phyloP scores from a whole-genome alignment of 1,284 basidiomycete genomes.

The Cutaneotrichosporon cavernicola region DNA sequence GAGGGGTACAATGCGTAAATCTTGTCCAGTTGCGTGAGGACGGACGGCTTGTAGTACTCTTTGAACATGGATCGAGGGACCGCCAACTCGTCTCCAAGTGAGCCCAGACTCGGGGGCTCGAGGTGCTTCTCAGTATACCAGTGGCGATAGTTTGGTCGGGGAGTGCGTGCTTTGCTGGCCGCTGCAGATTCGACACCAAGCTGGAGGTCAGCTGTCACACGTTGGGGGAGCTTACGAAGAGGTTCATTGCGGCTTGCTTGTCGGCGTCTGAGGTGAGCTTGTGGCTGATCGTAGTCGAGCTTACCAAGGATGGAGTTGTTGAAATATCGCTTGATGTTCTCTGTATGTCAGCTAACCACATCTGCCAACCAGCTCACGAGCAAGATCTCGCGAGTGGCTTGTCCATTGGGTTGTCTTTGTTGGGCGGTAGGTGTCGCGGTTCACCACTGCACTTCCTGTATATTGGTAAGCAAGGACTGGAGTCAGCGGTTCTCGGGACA shows the following conservation, averaged over 20 bases:
- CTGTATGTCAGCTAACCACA: conserved; percentile 23
- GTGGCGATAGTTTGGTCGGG: conserved; percentile 56
- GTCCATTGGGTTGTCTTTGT: conserved; percentile 87
- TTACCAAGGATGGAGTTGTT: conserved; percentile 86
- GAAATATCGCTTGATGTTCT: conserved; percentile 93
- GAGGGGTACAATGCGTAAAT: conserved; percentile 56
- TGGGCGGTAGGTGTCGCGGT: conserved; percentile 92
- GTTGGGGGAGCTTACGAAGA: conserved; percentile 62
- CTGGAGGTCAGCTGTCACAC: conserved; percentile 21
- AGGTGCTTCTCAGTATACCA: conserved; percentile 79
- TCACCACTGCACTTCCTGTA: conserved; percentile 93
- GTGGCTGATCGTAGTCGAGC: conserved; percentile 12
- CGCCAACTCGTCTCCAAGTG: conserved; percentile 28
- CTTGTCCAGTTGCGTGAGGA: conserved; percentile 59
- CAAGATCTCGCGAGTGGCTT: conserved; percentile 94
- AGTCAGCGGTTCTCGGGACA: conserved; percentile 7
- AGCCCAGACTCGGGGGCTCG: conserved; percentile 55
- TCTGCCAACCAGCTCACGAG: conserved; percentile 55
- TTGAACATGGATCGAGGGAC: conserved; percentile 69
- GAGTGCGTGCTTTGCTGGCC: neutral
- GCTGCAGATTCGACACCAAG: conserved; percentile 66
- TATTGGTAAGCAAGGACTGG: conserved; percentile 94
- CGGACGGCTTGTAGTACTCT: conserved; percentile 83
- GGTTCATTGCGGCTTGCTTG: conserved; percentile 95
- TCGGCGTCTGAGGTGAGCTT: conserved; percentile 70